A percentile compares a stretch with the other conserved stretches of the same genome.
phyloP scores from a whole-genome alignment of 2,329 filamentous ascomycete species.

The Tolypocladium album region DNA sequence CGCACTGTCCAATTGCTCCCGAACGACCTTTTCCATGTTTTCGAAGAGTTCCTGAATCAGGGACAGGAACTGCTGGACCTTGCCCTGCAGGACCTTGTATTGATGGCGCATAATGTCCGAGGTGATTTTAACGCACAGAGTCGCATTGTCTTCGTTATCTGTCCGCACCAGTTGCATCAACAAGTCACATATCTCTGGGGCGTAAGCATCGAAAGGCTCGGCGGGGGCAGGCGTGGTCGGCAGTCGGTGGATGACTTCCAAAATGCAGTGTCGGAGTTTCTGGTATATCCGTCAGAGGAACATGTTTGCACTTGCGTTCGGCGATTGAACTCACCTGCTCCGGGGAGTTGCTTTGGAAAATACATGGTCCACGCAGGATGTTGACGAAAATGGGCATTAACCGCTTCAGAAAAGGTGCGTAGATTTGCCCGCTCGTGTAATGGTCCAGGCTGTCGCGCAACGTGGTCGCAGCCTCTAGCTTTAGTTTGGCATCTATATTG shows the following conservation, averaged over 20 bases:
- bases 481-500: constrained; percentile 62
- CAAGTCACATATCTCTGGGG: constrained; percentile 78
- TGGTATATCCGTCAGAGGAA: constrained; percentile 21
- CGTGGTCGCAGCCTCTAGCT: constrained; percentile 72
- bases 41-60: constrained; percentile 95
- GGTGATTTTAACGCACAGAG: constrained; percentile 95
- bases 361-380: constrained; percentile 74
- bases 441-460: constrained; percentile 87
- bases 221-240: constrained; percentile 58
- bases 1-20: constrained; percentile 83
- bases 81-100: constrained; percentile 63
- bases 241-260: constrained; percentile 89
- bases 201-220: constrained; percentile 80
- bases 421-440: constrained; percentile 69
- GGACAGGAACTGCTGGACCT: constrained; percentile 81
- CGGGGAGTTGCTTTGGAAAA: constrained; percentile 80
- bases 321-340: constrained; percentile 60
- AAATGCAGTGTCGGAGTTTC: constrained; percentile 84
- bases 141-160: constrained; percentile 97
- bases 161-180: constrained; percentile 79
- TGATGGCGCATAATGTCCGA: constrained; percentile 96
- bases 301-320: neutral
- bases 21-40: constrained; percentile 88
- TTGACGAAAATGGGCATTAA: constrained; percentile 83
- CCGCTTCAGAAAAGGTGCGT: constrained; percentile 72